A percentile compares a stretch with the other conserved stretches of the same genome.
Conservation (phyloP, 495 filamentous ascomycete genomes). For the Aspergillus funiculosus region DNA sequence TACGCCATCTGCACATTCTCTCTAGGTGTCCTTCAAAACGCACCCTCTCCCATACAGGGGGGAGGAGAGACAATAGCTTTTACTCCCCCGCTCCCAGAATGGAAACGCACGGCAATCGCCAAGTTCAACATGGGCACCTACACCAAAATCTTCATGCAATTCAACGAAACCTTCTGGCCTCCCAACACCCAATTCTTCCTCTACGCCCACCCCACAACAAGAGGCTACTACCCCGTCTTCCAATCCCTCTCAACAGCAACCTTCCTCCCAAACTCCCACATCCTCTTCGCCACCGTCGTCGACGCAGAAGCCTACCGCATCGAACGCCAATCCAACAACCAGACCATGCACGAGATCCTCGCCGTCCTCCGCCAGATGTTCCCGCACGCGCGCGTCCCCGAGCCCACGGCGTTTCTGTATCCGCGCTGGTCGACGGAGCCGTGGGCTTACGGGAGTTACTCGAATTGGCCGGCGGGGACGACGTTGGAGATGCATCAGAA, state of each 20-base stretch:
- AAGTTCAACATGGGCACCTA: slow-evolving; percentile 70
- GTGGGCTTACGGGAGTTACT: slow-evolving; percentile 66
- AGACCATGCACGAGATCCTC: slow-evolving; percentile 56
- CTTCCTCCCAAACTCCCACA: slow-evolving; percentile 59
- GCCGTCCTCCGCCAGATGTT: slow-evolving; percentile 62
- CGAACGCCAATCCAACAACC: slow-evolving; percentile 57
- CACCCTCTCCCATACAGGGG: too few relatives aligned
- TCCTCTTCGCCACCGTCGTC: slow-evolving; percentile 68
- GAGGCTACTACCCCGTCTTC: slow-evolving; percentile 68
- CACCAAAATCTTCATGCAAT: slow-evolving; percentile 75
- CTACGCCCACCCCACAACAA: slow-evolving; percentile 56
- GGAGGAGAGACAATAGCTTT: slow-evolving; percentile 57
- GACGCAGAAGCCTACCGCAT: slow-evolving; percentile 53
- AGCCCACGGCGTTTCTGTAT: slow-evolving; percentile 63
- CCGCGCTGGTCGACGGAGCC: slow-evolving; percentile 62
- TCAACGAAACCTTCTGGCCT: slow-evolving; percentile 67
- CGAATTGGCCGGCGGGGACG: slow-evolving; percentile 65
- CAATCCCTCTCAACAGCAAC: slow-evolving; percentile 57
- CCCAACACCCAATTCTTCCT: slow-evolving; percentile 61
- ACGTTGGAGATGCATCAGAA: slow-evolving; percentile 68
- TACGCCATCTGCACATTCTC: slow-evolving; percentile 57
- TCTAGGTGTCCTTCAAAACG: slow-evolving; percentile 64
- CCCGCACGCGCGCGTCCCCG: slow-evolving; percentile 52
- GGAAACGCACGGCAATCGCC: slow-evolving; percentile 62
- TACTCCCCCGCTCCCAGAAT: slow-evolving; percentile 53